Base-by-base conservation (phyloP, 2,329 filamentous ascomycete species). In the Aspergillus hortae region DNA sequence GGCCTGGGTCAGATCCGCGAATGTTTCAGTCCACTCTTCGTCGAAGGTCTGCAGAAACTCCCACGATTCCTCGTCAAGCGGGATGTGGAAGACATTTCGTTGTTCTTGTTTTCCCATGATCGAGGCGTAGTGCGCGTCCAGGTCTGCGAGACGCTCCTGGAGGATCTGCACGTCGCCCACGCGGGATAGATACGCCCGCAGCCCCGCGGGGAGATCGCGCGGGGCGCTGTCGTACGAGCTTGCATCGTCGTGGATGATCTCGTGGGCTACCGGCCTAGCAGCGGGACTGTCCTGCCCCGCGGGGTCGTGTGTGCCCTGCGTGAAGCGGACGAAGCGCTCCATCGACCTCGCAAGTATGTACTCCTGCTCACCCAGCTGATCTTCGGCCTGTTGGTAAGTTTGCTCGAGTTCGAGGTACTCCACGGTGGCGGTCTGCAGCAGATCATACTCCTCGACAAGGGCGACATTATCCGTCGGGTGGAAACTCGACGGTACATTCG, bases 21-120 rank as follows among this genome's bases (percentile, higher is more conserved):
- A 57, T 2, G 63, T 55, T 9, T 59, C 52, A 2, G 27, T 41
- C 35, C 57, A 57, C 43, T 60, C 49, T 6, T 59, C 49, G 11
- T 61, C 57, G 45, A 63, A 69, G 4, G 51, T 53, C 6, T 21
- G 51, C 1, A 69, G 50, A 33, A 68, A 64, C 12, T 59, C 53
- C 21, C 58, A 46, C 1, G 60, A 63, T 11, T 59, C 58, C 11
- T 58, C 50, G 15, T 62, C 61, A n/a, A 66, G 48, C 1, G 55
- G 33, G 4, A 60, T 42, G 14, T 55, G 46, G 7, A 58, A 27
- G 0, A 50, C 44, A 14, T 47, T 23, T 19, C 58, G 46, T 15
- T 57, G 51, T 2, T 50, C 33, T 11, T 53, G 52, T 23, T 58
- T 59, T 9, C 62, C 56, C 23, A 49, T 46, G 11, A 59, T 52